Evolutionary conservation across 179 eudicot genomes (phyloP).

Genomic region (Pouteria campechiana): DNA sequence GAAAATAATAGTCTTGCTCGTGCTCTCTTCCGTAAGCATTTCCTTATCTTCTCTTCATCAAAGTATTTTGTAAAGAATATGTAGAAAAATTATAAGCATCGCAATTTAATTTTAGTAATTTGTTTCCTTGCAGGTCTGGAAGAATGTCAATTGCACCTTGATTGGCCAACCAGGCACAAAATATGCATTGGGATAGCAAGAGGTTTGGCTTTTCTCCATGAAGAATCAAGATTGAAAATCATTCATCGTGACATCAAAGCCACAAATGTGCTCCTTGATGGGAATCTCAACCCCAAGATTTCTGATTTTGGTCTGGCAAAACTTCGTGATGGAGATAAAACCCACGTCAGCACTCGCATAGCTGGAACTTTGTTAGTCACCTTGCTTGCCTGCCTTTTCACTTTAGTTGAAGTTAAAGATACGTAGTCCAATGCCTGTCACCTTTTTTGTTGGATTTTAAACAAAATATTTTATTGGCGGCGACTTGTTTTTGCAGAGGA

Average conservation of each 20-base stretch:
- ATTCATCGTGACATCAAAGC: conserved; percentile 77
- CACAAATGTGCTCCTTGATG: conserved; percentile 60
- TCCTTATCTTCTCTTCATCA: not conserved
- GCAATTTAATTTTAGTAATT: too few relatives aligned
- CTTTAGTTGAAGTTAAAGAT: too few relatives aligned
- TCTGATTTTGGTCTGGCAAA: conserved; percentile 77
- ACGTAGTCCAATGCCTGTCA: not conserved
- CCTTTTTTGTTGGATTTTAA: not conserved
- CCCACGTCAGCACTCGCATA: conserved; percentile 59
- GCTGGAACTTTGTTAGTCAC: conserved; percentile 64
- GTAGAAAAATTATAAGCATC: too few relatives aligned
- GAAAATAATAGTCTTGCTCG: conserved; percentile 37
- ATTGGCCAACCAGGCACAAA: conserved; percentile 62
- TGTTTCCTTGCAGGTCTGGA: conserved; percentile 12
- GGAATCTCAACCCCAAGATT: conserved; percentile 48
- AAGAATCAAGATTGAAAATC: conserved; percentile 51
- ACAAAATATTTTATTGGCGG: too few relatives aligned
- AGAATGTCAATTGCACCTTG: conserved; percentile 18
- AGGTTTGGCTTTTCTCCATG: conserved; percentile 67
- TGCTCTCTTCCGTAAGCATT: conserved; percentile 25
- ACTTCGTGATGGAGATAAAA: conserved; percentile 55
- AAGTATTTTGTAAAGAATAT: too few relatives aligned
- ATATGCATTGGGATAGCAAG: conserved; percentile 62
- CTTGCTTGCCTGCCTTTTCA: too few relatives aligned
- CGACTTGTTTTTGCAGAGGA: conserved; percentile 18